Percentiles rank a stretch among this genome's conserved stretches.
phyloP scores from a whole-genome alignment of 306 rosid species.

The Hippophae rhamnoides region DNA sequence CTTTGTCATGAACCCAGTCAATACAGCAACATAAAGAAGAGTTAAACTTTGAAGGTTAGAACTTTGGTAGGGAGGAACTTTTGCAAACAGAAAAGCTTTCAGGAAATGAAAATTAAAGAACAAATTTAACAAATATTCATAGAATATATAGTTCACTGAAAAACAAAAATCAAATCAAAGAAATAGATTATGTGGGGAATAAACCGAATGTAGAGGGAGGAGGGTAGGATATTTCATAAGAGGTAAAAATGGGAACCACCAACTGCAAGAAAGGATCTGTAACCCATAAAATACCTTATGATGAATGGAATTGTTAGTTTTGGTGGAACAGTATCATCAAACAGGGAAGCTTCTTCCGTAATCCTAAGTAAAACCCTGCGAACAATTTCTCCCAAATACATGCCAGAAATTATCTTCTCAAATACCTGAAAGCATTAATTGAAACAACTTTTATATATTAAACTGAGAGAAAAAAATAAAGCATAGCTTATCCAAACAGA shows the following conservation, averaged over 20 bases:
- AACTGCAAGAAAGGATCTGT: constrained; percentile 6
- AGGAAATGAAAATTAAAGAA: too few species aligned
- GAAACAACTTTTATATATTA: constrained; percentile 8
- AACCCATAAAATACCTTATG: constrained; percentile 40
- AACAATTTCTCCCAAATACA: constrained; percentile 95
- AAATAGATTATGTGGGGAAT: too few species aligned
- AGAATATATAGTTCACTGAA: too few species aligned
- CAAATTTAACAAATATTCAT: too few species aligned
- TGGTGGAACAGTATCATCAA: constrained; percentile 75
- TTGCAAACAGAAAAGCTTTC: background rate
- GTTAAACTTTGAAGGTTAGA: background rate
- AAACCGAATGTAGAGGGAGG: too few species aligned
- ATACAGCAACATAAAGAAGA: background rate
- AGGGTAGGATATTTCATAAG: too few species aligned
- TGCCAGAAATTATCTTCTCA: constrained; percentile 89
- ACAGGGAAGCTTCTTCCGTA: constrained; percentile 80
- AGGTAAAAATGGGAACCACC: background rate
- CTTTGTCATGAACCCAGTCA: background rate
- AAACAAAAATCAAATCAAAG: too few species aligned
- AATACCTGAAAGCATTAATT: constrained; percentile 48
- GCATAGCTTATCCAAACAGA: background rate
- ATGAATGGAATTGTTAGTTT: constrained; percentile 63
- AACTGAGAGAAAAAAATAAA: background rate
- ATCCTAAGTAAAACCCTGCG: constrained; percentile 63
- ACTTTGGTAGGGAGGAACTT: background rate